Evolutionary conservation across 2,329 filamentous ascomycete genomes (phyloP), one percentile per base, ranked within the genome.

Genomic region (Exserohilum turcica): DNA sequence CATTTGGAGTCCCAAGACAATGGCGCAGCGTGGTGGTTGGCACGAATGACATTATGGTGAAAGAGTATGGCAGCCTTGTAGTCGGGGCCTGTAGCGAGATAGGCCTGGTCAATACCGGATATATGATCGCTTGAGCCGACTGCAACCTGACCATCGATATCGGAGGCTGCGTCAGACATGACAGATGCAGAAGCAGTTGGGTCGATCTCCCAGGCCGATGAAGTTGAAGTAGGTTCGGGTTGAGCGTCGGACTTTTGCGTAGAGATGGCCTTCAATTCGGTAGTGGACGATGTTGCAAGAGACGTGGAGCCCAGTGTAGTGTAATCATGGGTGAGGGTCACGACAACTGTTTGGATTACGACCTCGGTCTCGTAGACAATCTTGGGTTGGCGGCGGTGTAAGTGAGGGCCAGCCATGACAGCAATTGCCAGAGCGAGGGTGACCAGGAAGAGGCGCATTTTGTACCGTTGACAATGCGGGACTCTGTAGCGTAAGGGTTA

Each of bases 31-130:
- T 87, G 88, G 82, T 97, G 91, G 79, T 94, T 95, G 69, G 80
- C 74, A 59, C 94, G 92, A 78, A 94, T 90, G 47, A 88, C 68
- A 79, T 97, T 97, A 86, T 97, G 94, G 72, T 90, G 85, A 65
- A 86, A 80, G 43, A 93, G 57, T 15, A 73, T 59, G 10, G 67
- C 61, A 38, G 64, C 61, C 38, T 69, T 36, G 47, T 74, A 74
- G n/a, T 67, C 68, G 3, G 47, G 15, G 13, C 66, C 68, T 13
- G 57, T 48, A 9, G 57, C 58, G 24, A 72, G 60, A 15, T 57
- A 57, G 8, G 67, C 69, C 43, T 74, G 67, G 27, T 47, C 46
- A 9, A 35, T 38, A 10, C 72, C 71, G 32, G 64, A 50, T 5
- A 45, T 50, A 40, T 64, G 67, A 28, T 45, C 48, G n/a, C 51